Base-by-base conservation (phyloP, 768 basidiomycete genomes). In the Termitomyces sp. region DNA sequence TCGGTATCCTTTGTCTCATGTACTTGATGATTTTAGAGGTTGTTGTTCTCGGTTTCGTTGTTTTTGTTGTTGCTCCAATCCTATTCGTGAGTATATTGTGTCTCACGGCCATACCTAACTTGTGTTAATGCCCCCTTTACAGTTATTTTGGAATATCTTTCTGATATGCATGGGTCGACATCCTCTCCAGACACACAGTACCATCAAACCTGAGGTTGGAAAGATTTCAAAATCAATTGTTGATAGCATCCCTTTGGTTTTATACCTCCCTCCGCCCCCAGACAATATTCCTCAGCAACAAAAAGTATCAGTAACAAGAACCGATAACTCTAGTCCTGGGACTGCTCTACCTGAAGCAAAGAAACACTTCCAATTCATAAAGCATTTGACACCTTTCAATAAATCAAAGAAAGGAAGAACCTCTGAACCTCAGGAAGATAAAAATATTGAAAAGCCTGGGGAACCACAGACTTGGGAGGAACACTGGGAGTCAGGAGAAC, bases 181-280 rank as follows among this genome's bases (percentile, higher is more conserved):
- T 65, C 91, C 91, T 3, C 68, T 92, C 40, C 89, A 90, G 67
- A 84, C 85, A 57, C 86, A 87, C 8, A 76, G 79, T 55, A 77
- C 82, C 67, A 88, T 92, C 68, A 86, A 85, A 57, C 90, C 88
- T 10, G 90, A 92, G 51, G 82, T 92, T 41, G 86, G 83, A 5
- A 90, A 91, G 66, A 73, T 93, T 8, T 74, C 90, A 1, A 85
- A 83, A 66, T 72, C 83, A 6, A 72, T 86, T 8, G 90, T 94
- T 24, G 88, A 92, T 55, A 79, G 79, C 50, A 92, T 94, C 40
- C 92, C 92, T 1, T 78, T 93, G 22, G 91, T 92, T 28, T 81
- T 91, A 61, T 94, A 92, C 71, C 92, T 94, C 40, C 90, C 90
- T 5, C 81, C 89, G 0, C 88, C 90, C 3, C 88, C 88, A 0